Evolutionary conservation across 1,139 yeast genomes (phyloP).

Genomic region (Debaryomycetaceae sp.): DNA sequence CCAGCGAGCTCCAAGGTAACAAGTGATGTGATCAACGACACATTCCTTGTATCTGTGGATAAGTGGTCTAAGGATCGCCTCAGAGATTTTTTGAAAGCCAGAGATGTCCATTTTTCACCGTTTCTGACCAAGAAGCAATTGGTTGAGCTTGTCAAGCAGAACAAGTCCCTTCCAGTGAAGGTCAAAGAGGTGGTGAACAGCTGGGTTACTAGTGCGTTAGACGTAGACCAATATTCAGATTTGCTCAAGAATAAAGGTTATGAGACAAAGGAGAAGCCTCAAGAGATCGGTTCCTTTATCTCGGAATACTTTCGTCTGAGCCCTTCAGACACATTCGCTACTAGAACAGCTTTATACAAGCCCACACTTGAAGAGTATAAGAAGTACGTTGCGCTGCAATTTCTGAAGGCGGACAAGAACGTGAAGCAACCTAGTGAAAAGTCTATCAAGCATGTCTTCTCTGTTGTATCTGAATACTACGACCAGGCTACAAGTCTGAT

Average conservation of each 20-base stretch:
- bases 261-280: not conserved
- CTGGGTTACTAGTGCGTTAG: conserved; percentile 18
- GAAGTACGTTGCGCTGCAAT: not conserved
- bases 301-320: not conserved
- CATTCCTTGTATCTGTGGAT: conserved; percentile 44
- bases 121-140: conserved; percentile 46
- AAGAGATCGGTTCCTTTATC: not conserved
- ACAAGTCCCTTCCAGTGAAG: conserved; percentile 39
- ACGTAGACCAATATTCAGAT: not conserved
- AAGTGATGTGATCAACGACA: conserved; percentile 38
- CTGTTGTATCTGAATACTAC: conserved; percentile 38
- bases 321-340: not conserved
- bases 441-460: conserved; percentile 17
- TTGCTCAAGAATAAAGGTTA: not conserved
- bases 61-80: conserved; percentile 49
- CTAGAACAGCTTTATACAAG: not conserved
- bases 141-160: conserved; percentile 42
- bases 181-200: conserved; percentile 15
- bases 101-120: conserved; percentile 46
- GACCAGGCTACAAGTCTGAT: conserved; percentile 33
- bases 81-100: conserved; percentile 47
- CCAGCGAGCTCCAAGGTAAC: conserved; percentile 14
- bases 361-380: not conserved
- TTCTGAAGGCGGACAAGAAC: not conserved
- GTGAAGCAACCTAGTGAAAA: conserved; percentile 6